Evolutionary conservation across 208 protist genomes (phyloP), one percentile per base, ranked within the genome.

Genomic region (Crithidia mellificae): DNA sequence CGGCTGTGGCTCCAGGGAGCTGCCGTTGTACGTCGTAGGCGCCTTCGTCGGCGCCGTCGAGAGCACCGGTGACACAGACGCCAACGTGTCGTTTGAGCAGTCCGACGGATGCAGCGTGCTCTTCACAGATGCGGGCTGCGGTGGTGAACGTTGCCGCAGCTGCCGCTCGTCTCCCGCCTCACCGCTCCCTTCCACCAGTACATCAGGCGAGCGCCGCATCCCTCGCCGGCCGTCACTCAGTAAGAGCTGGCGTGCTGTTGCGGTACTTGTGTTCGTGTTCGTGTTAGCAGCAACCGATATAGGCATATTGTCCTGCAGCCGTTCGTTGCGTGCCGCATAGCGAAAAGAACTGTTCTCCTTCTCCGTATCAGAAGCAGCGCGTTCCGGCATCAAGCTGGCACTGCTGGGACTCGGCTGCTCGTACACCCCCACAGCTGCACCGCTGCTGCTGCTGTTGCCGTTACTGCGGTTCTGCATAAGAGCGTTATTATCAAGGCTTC

Each of bases 11-110:
- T 56, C 36, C 0, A 27, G 19, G 12, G 47, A 8, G 30, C 62
- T 59, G 24, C n/a, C 39, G 14, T 19, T 51, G 39, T 51, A 52
- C 63, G 63, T 65, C 15, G 59, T 55, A n/a, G 47, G 32, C 27
- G 59, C n/a, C 22, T 55, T 65, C 15, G 59, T 65, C 3, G 46
- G 32, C 2, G 46, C 46, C 8, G 20, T 55, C 0, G 59, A 65
- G 5, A 25, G 46, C n/a, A 32, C 32, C 0, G 59, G 44, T 11
- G 59, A 55, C 15, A 15, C 1, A 6, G 32, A 65, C 5, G 7
- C 6, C n/a, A 44, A 8, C 3, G 59, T 65, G 47, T 55, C 46
- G 1, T 12, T 43, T 5, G 59, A 65, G 25, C 5, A 4, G 19
- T 51, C 43, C 2, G 43, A 51, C 0, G 30, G 38, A 43, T n/a